Evolutionary conservation across 768 basidiomycete genomes (phyloP).

Genomic region (Dendrothele bispora): DNA sequence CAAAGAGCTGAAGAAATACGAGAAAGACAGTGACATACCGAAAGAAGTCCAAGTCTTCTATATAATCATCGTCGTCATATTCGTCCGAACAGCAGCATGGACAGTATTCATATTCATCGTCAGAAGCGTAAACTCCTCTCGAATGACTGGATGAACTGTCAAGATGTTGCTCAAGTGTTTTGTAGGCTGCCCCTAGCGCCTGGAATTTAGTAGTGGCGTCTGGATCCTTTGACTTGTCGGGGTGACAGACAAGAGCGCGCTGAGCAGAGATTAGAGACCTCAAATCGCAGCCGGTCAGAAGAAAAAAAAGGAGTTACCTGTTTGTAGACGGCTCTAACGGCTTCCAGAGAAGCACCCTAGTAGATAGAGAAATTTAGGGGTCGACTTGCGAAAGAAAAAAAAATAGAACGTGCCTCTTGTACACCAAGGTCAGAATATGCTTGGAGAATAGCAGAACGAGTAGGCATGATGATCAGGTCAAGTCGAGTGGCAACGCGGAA

Average conservation of each 20-base stretch:
- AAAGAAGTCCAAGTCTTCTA: slow-evolving; percentile 40
- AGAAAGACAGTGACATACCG: slow-evolving; percentile 32
- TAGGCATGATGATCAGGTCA: background rate
- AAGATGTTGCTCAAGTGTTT: slow-evolving; percentile 54
- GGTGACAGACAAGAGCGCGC: slow-evolving; percentile 62
- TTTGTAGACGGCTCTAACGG: slow-evolving; percentile 69
- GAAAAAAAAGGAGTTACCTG: slow-evolving; percentile 40
- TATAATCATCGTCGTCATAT: slow-evolving; percentile 33
- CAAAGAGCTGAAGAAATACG: slow-evolving; percentile 5
- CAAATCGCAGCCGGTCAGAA: background rate
- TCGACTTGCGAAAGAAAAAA: too few relatives aligned
- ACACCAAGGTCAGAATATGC: slow-evolving; percentile 51
- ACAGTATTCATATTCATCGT: slow-evolving; percentile 32
- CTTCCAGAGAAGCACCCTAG: slow-evolving; percentile 61
- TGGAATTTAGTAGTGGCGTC: slow-evolving; percentile 73
- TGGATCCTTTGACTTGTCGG: slow-evolving; percentile 71
- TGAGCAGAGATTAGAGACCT: background rate
- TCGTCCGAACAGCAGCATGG: slow-evolving; percentile 37
- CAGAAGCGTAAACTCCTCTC: slow-evolving; percentile 11
- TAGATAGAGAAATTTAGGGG: slow-evolving; percentile 10
- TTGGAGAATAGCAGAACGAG: slow-evolving; percentile 16
- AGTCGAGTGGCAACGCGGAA: slow-evolving; percentile 1
- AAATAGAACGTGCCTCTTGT: slow-evolving; percentile 44
- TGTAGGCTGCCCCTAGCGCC: slow-evolving; percentile 67
- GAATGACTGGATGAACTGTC: slow-evolving; percentile 34